Evolutionary conservation across 2,329 filamentous ascomycete species (phyloP), one percentile per base, ranked within the genome.

Genomic region (Nemania bipapillata): DNA sequence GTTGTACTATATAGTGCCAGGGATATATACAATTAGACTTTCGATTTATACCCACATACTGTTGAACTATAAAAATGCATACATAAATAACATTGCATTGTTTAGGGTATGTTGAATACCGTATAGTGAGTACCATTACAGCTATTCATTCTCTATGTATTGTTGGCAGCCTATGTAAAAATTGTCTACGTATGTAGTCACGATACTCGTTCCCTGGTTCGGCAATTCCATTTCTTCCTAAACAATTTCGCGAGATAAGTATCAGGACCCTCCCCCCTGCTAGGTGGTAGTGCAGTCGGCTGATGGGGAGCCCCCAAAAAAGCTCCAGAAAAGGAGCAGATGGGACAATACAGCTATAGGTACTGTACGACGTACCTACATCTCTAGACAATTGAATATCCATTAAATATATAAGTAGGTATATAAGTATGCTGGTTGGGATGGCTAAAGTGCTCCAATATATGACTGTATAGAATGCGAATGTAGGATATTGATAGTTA

Each of bases 321-420:
- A 53, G 50, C 28, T 53, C 50, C 28, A 53, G 50, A 53, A 53
- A 53, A 53, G 28, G 50, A 53, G 50, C 50, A 20, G 26, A 35
- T 30, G 28, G 35, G 17, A 30, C 50, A 17, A 15, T 53, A 30
- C 26, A 32, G n/a, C 8, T 32, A 35, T 53, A 53, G 8, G n/a
- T n/a, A n/a, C 8, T 28, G 49, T 28, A 53, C 4, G 11, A 26
- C 24, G 15, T 9, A 45, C 40, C n/a, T 45, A 45, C n/a, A n/a
- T 17, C 40, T 20, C 40, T n/a, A 4, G 30, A 32, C 9, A 32
- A 32, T 9, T 32, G 30, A 32, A 32, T 9, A 4, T 32, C 30
- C n/a, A n/a, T 17, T 42, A 11, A 17, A 42, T 17, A 42, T 17
- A 42, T 17, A 42, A 42, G n/a, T 42, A 11, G 12, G 37, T 42